Percentiles rank a stretch among this genome's conserved stretches.
phyloP scores from a whole-genome alignment of 208 protist species.

The Trypanosoma vivax region DNA sequence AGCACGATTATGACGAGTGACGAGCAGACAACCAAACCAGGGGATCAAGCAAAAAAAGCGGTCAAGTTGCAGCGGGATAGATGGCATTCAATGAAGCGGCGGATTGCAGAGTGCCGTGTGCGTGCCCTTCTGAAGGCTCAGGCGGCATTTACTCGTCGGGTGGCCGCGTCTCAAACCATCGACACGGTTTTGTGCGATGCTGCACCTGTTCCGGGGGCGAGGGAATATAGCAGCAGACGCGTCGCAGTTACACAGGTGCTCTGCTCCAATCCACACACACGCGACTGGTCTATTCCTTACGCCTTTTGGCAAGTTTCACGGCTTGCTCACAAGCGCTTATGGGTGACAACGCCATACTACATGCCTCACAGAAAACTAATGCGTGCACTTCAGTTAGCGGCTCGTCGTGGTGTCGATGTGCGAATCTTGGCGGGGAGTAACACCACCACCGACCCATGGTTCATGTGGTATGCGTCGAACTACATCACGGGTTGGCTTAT shows the following conservation, averaged over 20 bases:
- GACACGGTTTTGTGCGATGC: slow-evolving; percentile 37
- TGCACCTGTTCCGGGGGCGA: slow-evolving; percentile 70
- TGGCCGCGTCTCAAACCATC: slow-evolving; percentile 17
- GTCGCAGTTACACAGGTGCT: slow-evolving; percentile 72
- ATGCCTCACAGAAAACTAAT: slow-evolving; percentile 78
- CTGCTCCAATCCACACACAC: slow-evolving; percentile 77
- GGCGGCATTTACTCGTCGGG: neutral
- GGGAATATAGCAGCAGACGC: slow-evolving; percentile 35
- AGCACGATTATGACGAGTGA: neutral
- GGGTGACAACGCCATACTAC: slow-evolving; percentile 92
- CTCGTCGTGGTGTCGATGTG: slow-evolving; percentile 82
- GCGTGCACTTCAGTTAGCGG: slow-evolving; percentile 66
- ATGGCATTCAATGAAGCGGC: slow-evolving; percentile 37
- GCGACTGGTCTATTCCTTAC: slow-evolving; percentile 85
- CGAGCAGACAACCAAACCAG: neutral
- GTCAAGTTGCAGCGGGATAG: neutral
- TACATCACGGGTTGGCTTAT: slow-evolving; percentile 81
- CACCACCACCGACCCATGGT: slow-evolving; percentile 84
- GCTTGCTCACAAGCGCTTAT: slow-evolving; percentile 73
- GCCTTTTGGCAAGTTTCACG: slow-evolving; percentile 81
- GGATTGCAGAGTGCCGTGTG: slow-evolving; percentile 28
- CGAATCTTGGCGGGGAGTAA: slow-evolving; percentile 81
- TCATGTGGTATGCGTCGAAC: slow-evolving; percentile 88
- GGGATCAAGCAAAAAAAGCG: neutral
- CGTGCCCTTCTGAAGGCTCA: slow-evolving; percentile 16